Base-by-base conservation (phyloP, 1,284 basidiomycete species). In the Microbotryum intermedium region DNA sequence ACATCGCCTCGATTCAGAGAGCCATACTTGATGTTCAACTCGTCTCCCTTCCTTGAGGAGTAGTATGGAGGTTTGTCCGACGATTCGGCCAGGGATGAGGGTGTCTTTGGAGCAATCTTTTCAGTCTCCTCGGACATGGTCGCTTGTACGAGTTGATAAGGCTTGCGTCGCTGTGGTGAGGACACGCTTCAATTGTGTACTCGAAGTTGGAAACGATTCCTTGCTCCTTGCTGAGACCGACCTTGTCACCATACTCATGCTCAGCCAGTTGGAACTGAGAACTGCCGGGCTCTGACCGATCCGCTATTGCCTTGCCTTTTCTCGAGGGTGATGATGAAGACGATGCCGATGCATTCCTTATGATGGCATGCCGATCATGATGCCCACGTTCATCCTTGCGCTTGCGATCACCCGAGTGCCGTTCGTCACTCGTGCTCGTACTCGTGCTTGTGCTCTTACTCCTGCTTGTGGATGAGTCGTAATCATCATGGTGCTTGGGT, bases 21-120 rank as follows among this genome's bases (percentile, higher is more conserved):
- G n/a, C 86, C 87, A 70, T 86, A 88, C 43, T 79, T 79, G 29
- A 87, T 72, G 69, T 86, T 89, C 61, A 83, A 74, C 50, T 75
- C 68, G 71, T 90, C 88, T 0, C 87, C 86, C 66, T 80, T 83
- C 53, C 80, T 77, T 71, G 89, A 86, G 6, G 81, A 81, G 70
- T 81, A 86, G 76, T 82, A 87, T 62, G 60, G 47, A 1, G 59
- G 56, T n/a, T 57, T 61, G 16, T 59, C 63, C 20, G 11, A 47
- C 18, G 28, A 47, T 11, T 45, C 28, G 21, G 44, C 8, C 6
- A 44, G 39, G n/a, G 23, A 20, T 3, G 39, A 28, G 20, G 44
- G 50, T 8, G 43, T 23, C 50, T 20, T 25, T 4, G 25, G 50
- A 26, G 50, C 50, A 28, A 16, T 51, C 50, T 25, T 51, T 16